Percentiles rank a stretch among this genome's conserved stretches.
Conservation (phyloP, 2,329 filamentous ascomycete species). For the Chaetomium strumarium region DNA sequence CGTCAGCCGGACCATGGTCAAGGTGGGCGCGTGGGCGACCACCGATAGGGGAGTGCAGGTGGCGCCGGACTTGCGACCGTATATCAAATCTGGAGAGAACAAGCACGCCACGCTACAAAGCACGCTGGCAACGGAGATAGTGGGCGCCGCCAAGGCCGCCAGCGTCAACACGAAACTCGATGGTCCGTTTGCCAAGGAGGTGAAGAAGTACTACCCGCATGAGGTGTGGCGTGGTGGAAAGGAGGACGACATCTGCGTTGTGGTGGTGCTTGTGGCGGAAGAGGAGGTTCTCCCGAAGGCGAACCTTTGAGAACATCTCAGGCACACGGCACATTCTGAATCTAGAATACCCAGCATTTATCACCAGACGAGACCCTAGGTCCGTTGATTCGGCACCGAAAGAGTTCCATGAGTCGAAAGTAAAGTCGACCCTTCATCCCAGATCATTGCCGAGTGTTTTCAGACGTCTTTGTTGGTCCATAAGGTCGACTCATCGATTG, state of each 20-base stretch:
- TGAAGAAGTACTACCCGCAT: conserved; percentile 77
- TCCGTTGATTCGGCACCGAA: not conserved
- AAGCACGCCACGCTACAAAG: conserved; percentile 59
- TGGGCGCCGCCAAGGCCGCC: conserved; percentile 75
- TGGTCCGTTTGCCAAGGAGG: conserved; percentile 91
- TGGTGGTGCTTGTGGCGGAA: conserved; percentile 73
- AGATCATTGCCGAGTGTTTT: too few species aligned
- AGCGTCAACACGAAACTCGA: conserved; percentile 77
- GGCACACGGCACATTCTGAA: not conserved
- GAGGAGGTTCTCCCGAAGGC: conserved; percentile 34
- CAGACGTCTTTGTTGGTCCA: too few species aligned
- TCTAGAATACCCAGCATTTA: not conserved
- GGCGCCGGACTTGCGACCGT: conserved; percentile 49
- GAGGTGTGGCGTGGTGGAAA: conserved; percentile 91
- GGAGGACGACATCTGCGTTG: conserved; percentile 87
- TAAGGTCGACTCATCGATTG: too few species aligned
- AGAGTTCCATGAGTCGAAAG: too few species aligned
- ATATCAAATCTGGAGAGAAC: conserved; percentile 41
- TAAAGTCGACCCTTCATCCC: too few species aligned
- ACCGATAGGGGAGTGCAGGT: conserved; percentile 58
- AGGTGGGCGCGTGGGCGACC: conserved; percentile 66
- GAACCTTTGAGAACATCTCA: conserved; percentile 27
- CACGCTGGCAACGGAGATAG: conserved; percentile 71
- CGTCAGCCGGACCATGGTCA: conserved; percentile 70
- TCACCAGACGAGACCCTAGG: not conserved